phyloP scores from a whole-genome alignment of 768 basidiomycete species.

The Termitomyces sp. region DNA sequence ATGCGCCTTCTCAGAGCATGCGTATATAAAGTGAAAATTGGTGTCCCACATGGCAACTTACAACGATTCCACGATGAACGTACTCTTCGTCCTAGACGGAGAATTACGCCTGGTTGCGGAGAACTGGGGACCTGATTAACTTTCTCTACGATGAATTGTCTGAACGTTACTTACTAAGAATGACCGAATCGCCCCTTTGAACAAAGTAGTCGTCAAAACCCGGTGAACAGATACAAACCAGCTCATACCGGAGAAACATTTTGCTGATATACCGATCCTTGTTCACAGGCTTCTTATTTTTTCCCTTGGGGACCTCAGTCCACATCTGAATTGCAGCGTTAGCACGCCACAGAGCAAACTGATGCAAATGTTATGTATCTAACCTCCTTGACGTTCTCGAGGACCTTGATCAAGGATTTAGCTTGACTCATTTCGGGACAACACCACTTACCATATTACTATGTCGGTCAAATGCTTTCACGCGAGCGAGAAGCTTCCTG shows the following conservation, averaged over 20 bases:
- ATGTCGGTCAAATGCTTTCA: slow-evolving; percentile 98
- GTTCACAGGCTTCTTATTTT: slow-evolving; percentile 98
- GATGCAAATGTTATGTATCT: neutral
- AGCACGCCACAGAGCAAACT: neutral
- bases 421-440: neutral
- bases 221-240: neutral
- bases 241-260: slow-evolving; percentile 85
- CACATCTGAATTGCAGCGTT: slow-evolving; percentile 69
- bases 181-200: slow-evolving; percentile 90
- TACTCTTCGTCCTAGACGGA: neutral
- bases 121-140: slow-evolving; percentile 42
- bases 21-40: neutral
- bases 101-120: slow-evolving; percentile 64
- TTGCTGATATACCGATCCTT: slow-evolving; percentile 99
- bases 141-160: slow-evolving; percentile 12
- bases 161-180: slow-evolving; percentile 68
- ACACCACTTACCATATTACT: slow-evolving; percentile 83
- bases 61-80: neutral
- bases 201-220: slow-evolving; percentile 3
- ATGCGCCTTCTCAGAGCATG: neutral
- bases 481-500: slow-evolving; percentile 92
- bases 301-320: slow-evolving; percentile 97
- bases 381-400: slow-evolving; percentile 98
- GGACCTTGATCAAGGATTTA: slow-evolving; percentile 47
- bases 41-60: neutral